Base-by-base conservation (phyloP, 768 basidiomycete species). In the Krasilnikovozyma curviuscula region DNA sequence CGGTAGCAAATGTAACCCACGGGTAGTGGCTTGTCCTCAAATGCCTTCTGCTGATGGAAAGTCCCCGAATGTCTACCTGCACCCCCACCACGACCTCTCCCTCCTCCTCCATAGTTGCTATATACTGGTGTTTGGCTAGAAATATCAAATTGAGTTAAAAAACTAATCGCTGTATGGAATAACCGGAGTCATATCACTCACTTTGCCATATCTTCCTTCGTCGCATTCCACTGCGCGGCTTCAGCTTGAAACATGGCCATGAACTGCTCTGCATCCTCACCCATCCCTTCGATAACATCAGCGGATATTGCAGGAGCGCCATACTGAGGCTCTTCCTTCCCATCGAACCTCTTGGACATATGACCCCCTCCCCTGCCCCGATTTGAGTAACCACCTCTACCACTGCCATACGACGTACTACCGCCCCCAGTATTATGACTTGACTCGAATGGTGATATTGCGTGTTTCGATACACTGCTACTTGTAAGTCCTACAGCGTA, bases 141-240 rank as follows among this genome's bases (percentile, higher is more conserved):
- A 12, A 14, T 24, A 28, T 1, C 10, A 5, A 37, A n/a, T n/a
- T n/a, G 18, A 5, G 10, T 37, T 37, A 7, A 14, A 9, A 35
- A 27, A 25, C 4, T 28, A 38, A 40, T 16, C 37, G 5, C 16
- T 13, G 18, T 35, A 32, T 13, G 18, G 18, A 27, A 14, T 24
- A 31, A 57, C 37, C 24, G 23, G 19, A 18, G 71, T 69, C 68
- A 76, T 70, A 88, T 7, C 3, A 52, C 89, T 71, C 72, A 98
- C 93, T 85, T 79, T 63, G 88, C 81, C 89, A 98, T 95, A 74
- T 91, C 86, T 73, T 95, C 88, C 70, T 95, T 86, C 61, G 88
- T 81, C 74, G 89, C 83, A 70, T 93, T 82, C 93, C 91, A 98
- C 66, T 88, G 83, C 55, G 83, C 78, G 33, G 78, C 78, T 67